Conservation (phyloP, 2,329 filamentous ascomycete genomes). For the Clathrospora elynae region DNA sequence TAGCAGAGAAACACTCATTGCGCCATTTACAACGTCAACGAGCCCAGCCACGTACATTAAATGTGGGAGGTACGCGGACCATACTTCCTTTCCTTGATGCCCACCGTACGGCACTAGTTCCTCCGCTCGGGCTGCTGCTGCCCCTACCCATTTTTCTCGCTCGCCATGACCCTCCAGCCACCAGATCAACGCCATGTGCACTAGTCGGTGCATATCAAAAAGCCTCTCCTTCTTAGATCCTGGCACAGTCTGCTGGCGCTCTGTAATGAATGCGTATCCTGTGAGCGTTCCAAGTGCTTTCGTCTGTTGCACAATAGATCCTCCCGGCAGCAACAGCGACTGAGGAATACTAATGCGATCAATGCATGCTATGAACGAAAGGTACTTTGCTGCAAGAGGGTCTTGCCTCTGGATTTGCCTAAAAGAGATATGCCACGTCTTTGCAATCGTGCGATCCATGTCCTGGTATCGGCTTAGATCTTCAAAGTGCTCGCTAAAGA, state of each 20-base stretch:
- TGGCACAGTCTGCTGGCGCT: constrained; percentile 11
- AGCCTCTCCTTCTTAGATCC: constrained; percentile 9
- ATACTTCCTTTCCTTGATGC: constrained; percentile 29
- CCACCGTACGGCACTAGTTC: constrained; percentile 27
- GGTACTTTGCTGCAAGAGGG: constrained; percentile 42
- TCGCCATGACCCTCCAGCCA: constrained; percentile 37
- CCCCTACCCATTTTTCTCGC: constrained; percentile 20
- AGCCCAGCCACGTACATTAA: constrained; percentile 17
- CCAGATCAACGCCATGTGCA: constrained; percentile 40
- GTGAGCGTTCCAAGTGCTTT: constrained; percentile 43
- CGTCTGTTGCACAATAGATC: constrained; percentile 23
- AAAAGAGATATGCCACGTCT: constrained; percentile 49
- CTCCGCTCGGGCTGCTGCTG: constrained; percentile 21
- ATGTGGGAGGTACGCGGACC: constrained; percentile 43
- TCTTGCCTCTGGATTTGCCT: constrained; percentile 40
- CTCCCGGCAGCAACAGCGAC: constrained; percentile 37
- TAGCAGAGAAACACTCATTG: constrained; percentile 10
- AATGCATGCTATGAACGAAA: constrained; percentile 48
- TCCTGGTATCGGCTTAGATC: constrained; percentile 38
- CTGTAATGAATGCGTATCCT: constrained; percentile 42
- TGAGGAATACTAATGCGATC: constrained; percentile 40
- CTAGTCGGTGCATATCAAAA: constrained; percentile 43
- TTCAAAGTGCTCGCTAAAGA: constrained; percentile 42
- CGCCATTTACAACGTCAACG: constrained; percentile 1
- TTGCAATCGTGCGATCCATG: constrained; percentile 42